Conservation (phyloP, 2,329 filamentous ascomycete species). For the Nemania abortiva region DNA sequence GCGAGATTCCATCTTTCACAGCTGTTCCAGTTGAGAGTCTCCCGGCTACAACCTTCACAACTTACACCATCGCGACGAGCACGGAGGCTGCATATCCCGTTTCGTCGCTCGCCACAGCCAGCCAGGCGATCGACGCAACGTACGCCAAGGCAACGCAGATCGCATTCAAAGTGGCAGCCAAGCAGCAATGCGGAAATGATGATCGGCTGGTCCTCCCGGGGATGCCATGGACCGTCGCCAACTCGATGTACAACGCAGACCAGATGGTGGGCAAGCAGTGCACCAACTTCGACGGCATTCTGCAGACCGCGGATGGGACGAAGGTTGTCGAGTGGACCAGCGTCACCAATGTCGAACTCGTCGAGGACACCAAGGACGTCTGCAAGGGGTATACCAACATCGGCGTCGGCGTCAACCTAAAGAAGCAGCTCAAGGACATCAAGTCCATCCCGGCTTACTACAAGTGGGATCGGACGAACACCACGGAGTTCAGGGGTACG, state of each 20-base stretch:
- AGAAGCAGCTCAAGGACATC: conserved; percentile 35
- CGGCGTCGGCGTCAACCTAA: conserved; percentile 35
- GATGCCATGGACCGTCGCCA: conserved; percentile 41
- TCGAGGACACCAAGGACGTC: conserved; percentile 34
- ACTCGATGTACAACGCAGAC: conserved; percentile 40
- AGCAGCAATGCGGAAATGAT: conserved; percentile 34
- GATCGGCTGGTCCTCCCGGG: conserved; percentile 36
- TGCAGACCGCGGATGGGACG: conserved; percentile 17
- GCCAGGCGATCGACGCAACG: conserved; percentile 7
- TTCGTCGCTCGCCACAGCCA: conserved; percentile 3
- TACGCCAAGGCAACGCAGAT: conserved; percentile 27
- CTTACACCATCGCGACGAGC: conserved; percentile 23
- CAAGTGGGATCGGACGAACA: conserved; percentile 38
- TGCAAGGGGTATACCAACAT: conserved; percentile 41
- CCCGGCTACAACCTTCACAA: conserved; percentile 14
- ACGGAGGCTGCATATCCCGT: conserved; percentile 1
- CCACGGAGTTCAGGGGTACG: conserved; percentile 38
- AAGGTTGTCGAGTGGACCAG: conserved; percentile 38
- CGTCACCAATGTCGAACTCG: conserved; percentile 28
- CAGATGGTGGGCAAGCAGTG: conserved; percentile 40
- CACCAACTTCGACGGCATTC: conserved; percentile 36
- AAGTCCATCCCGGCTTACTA: conserved; percentile 38
- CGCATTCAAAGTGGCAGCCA: conserved; percentile 29
- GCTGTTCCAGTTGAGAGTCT: conserved; percentile 21
- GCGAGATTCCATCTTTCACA: conserved; percentile 18